Evolutionary conservation across 371 early-diverging fungal genomes (phyloP), one percentile per base, ranked within the genome.

Genomic region (Circinella minor): DNA sequence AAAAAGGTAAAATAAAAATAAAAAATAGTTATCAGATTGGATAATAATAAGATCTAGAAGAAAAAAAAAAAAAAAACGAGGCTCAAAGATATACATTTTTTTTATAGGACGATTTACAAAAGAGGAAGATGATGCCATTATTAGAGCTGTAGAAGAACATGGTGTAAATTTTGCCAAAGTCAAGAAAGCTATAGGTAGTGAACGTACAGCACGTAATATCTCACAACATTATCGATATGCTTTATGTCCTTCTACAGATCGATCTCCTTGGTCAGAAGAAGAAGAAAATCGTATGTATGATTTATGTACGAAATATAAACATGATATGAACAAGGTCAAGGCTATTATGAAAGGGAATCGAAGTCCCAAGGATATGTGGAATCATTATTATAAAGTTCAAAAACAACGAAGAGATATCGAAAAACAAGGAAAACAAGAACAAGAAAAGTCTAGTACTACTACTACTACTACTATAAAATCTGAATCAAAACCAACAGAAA

Each of bases 331-430:
- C 11, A 66, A 72, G 17, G 74, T 77, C 55, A 78, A 73, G 15
- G 54, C 71, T 7, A 48, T 54, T 1, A 18, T 80, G 48, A 55
- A 59, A 1, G 72, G 73, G 36, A 70, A 47, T 9, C 69, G 84
- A 6, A 54, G 69, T 15, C n/a, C 72, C 13, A 76, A 81, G 67
- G 82, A 84, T 61, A 72, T 84, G 70, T 84, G 84, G 84, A 80
- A 81, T 54, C 74, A 76, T 11, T 69, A 72, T 46, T 55, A 64
- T 17, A 68, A 43, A 37, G 48, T 68, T 4, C 57, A 57, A 11
- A 57, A 34, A 57, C 18, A 66, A 20, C 61, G 67, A 36, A 39
- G 61, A 43, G 38, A 20, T 27, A 48, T 54, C 36, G 46, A 4
- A 51, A 65, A 46, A 60, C 47, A 36, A 72, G 15, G 38, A 20